Evolutionary conservation across 2,329 filamentous ascomycete genomes (phyloP), one percentile per base, ranked within the genome.

Genomic region (Cyclaneusma minus): DNA sequence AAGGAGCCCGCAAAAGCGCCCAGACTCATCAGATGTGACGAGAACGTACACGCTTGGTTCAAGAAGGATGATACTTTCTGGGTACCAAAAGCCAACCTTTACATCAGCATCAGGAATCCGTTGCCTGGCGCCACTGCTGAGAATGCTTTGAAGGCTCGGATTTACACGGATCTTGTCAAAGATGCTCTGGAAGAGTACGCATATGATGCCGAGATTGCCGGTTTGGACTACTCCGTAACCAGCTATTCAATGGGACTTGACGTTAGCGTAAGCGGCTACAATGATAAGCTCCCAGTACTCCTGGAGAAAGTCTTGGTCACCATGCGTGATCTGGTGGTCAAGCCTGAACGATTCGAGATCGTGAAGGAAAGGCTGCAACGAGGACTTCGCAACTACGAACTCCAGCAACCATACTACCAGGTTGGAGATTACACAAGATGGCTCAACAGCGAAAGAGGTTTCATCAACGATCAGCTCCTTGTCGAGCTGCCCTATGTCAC

Each of bases 51-150:
- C 16, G 77, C 82, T 3, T 98, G 89, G 89, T 94, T 75, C 61
- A 98, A 98, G 60, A 95, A 95, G 54, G 89, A 98, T 43, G 89
- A 98, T 41, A 84, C 76, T 1, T 98, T 95, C 52, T 95, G 87
- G 85, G 89, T 95, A 7, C 89, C 89, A 6, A 93, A 92, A 50
- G 89, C 82, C 3, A 89, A 84, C 32, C 59, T 95, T 11, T 68
- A 84, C 37, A 69, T 93, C 36, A 82, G 75, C 39, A 63, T 91
- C 37, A 70, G 75, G 40, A 92, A 76, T 32, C 79, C 84, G 0
- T 54, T 92, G 23, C 72, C 80, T n/a, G 74, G 72, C 47, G 67
- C 80, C 2, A 84, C 80, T 4, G 79, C 84, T 2, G 73, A 78
- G 30, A 85, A 79, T 34, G 62, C 69, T 16, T 72, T 91, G 33